Evolutionary conservation across 495 filamentous ascomycete genomes (phyloP).

Genomic region (Xanthoparmelia taractica): DNA sequence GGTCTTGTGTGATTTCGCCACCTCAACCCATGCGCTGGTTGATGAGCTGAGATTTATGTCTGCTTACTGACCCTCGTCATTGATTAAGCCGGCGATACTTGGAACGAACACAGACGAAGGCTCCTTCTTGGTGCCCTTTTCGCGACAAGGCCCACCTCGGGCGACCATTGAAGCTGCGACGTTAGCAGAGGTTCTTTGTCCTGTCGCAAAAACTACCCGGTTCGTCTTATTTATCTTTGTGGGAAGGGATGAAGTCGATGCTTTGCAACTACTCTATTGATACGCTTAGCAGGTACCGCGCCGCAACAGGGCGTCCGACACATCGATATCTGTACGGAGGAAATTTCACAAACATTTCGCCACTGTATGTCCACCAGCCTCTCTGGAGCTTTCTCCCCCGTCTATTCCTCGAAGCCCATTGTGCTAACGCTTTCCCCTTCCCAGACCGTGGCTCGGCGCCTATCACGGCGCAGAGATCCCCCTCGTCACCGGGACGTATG

Average conservation of each 20-base stretch:
- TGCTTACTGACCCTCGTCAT: slow-evolving; percentile 18
- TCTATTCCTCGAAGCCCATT: slow-evolving; percentile 5
- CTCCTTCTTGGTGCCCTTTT: slow-evolving; percentile 8
- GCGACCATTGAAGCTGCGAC: background rate
- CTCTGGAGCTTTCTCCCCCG: background rate
- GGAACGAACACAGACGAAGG: slow-evolving; percentile 15
- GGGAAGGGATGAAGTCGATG: slow-evolving; percentile 2
- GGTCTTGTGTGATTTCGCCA: slow-evolving; percentile 10
- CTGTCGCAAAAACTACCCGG: slow-evolving; percentile 20
- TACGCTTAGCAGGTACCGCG: slow-evolving; percentile 23
- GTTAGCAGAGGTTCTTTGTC: background rate
- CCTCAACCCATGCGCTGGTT: slow-evolving; percentile 11
- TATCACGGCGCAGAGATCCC: slow-evolving; percentile 41
- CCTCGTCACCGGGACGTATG: slow-evolving; percentile 38
- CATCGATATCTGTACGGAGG: slow-evolving; percentile 41
- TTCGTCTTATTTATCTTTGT: slow-evolving; percentile 7
- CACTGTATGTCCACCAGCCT: slow-evolving; percentile 17
- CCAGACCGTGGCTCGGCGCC: slow-evolving; percentile 33
- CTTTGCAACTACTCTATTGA: slow-evolving; percentile 23
- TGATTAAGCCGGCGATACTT: slow-evolving; percentile 12
- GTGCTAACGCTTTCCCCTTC: slow-evolving; percentile 1
- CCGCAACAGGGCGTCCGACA: background rate
- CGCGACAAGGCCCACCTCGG: slow-evolving; percentile 7
- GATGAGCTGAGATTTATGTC: slow-evolving; percentile 27
- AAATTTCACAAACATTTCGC: slow-evolving; percentile 40